Base-by-base conservation (phyloP, 306 rosid species). In the Elaeagnus macrophylla region DNA sequence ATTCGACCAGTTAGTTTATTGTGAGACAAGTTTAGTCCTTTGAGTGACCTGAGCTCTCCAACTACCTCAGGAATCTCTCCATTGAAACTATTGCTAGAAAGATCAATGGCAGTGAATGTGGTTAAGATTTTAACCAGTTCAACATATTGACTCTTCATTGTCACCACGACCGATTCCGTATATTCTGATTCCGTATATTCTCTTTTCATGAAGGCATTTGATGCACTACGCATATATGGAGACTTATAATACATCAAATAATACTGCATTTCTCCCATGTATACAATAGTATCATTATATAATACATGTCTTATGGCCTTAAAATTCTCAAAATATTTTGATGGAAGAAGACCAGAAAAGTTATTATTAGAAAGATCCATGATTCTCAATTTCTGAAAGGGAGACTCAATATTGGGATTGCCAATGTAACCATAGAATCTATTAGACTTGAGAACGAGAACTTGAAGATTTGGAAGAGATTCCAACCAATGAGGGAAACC, bases 401-500 rank as follows among this genome's bases (percentile, higher is more conserved):
- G 43, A 46, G 12, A 17, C 14, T 4, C 10, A 36, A 9, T 32
- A 15, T 32, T 42, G 12, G 14, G 11, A 12, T 14, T 20, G 7
- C 12, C 9, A 7, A 44, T 49, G 12, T n/a, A 1, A 8, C 60
- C 60, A 13, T 53, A 35, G 15, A 52, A 52, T 6, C 12, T 15
- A 6, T 63, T 63, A 3, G 57, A 10, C 9, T 12, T 5, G 10
- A 61, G 15, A 7, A 56, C 11, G 12, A 65, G 62, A 65, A 48
- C 54, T 0, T 18, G 10, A 7, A 49, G 15, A 2, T 0, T 18
- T 37, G 60, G 45, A 12, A 37, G 50, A 1, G 54, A 10, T 18
- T 40, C 58, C 9, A 61, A 41, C 67, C 57, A 61, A 12, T 61
- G 3, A 10, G 67, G 42, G 7, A 61, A 61, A 10, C 40, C 13